Percentiles rank a stretch among this genome's conserved stretches.
These are phyloP conservation scores for Cyclanthera cordifolia DNA, from an alignment of 306 rosid species.

Conservation along the genomic window DNA sequence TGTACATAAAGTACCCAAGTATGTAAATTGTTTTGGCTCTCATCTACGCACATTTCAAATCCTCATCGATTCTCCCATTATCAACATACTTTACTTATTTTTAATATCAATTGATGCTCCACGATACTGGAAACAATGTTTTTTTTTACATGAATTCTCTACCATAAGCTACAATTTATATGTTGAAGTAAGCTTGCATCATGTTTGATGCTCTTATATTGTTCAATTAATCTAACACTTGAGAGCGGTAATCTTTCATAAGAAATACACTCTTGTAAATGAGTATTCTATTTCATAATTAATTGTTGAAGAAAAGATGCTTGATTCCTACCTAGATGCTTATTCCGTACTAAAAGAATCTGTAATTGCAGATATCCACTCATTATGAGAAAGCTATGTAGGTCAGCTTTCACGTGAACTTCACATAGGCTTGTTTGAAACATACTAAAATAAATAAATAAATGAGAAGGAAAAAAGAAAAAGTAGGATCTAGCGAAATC, in stretches of 20 bases:
- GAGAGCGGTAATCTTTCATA: not conserved
- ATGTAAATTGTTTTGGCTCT: not conserved
- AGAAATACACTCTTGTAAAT: not conserved
- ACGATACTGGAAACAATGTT: not conserved
- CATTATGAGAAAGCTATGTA: slow-evolving; percentile 1
- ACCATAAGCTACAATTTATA: not conserved
- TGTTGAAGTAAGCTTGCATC: not conserved
- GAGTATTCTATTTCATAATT: not conserved
- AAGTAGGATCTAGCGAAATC: not conserved
- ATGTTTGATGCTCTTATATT: not conserved
- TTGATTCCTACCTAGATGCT: slow-evolving; percentile 3
- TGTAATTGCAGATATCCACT: not conserved
- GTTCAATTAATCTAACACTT: not conserved
- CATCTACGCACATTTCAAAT: not conserved
- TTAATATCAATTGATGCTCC: not conserved
- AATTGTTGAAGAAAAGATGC: not conserved
- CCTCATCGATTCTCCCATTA: not conserved
- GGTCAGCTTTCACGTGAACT: slow-evolving; percentile 10
- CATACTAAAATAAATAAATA: not conserved
- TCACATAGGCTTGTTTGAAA: slow-evolving; percentile 8
- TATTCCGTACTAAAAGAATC: not conserved
- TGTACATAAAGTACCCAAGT: not conserved
- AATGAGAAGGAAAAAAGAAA: not conserved
- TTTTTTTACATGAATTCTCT: not conserved
- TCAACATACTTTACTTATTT: too few species aligned